Evolutionary conservation across 768 basidiomycete genomes (phyloP).

Genomic region (Scleroderma citrinum): DNA sequence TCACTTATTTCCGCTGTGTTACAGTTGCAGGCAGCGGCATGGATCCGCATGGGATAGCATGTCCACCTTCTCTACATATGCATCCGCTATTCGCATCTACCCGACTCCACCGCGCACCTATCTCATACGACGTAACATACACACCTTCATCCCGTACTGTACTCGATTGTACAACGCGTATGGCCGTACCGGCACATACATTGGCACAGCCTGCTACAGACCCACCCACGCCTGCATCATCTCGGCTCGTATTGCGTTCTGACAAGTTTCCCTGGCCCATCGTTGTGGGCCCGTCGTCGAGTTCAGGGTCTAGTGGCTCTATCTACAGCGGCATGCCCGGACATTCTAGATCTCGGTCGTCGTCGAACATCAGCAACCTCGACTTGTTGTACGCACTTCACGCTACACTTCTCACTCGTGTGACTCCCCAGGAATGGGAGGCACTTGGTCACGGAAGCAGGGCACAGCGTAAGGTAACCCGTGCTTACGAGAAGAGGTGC

Average conservation of each 20-base stretch:
- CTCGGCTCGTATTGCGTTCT: conserved; percentile 46
- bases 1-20: not conserved
- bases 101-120: conserved; percentile 51
- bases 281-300: conserved; percentile 36
- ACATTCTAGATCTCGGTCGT: conserved; percentile 19
- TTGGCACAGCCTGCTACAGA: conserved; percentile 62
- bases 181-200: conserved; percentile 48
- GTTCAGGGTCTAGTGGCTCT: conserved; percentile 19
- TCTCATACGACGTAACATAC: conserved; percentile 53
- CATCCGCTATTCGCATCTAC: conserved; percentile 59
- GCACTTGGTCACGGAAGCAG: conserved; percentile 49
- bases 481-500: conserved; percentile 60
- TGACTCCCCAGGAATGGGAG: conserved; percentile 63
- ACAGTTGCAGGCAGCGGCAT: conserved; percentile 19
- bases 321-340: conserved; percentile 20
- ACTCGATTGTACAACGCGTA: conserved; percentile 48
- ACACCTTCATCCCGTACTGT: conserved; percentile 54
- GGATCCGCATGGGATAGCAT: conserved; percentile 15
- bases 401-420: conserved; percentile 45
- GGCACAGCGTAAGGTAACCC: conserved; percentile 52
- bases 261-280: conserved; percentile 61
- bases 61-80: conserved; percentile 43
- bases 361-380: conserved; percentile 47
- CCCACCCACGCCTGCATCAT: conserved; percentile 42
- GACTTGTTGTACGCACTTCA: conserved; percentile 61